A percentile compares a stretch with the other conserved stretches of the same genome.
phyloP scores from a whole-genome alignment of 768 basidiomycete genomes.

The Sporobolomyces roseus region DNA sequence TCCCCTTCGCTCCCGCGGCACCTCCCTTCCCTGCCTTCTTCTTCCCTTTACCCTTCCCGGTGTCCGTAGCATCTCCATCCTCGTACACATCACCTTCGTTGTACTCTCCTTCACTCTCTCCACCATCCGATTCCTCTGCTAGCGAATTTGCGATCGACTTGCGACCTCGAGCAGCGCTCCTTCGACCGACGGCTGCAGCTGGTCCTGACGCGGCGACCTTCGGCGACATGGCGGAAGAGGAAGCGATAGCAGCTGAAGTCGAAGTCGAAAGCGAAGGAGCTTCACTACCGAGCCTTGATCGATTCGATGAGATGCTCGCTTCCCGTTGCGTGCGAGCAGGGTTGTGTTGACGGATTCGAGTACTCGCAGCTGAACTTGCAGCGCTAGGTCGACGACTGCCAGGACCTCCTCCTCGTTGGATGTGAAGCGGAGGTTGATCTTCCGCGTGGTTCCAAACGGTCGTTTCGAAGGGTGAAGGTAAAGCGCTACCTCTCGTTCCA shows the following conservation, averaged over 20 bases:
- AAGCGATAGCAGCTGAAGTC: neutral
- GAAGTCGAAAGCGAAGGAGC: constrained; percentile 4
- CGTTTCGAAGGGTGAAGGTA: constrained; percentile 21
- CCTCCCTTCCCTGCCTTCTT: constrained; percentile 6
- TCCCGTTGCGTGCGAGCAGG: constrained; percentile 19
- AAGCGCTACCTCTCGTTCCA: neutral
- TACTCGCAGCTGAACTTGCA: constrained; percentile 22
- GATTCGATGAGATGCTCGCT: constrained; percentile 15
- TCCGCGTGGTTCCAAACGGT: constrained; percentile 29
- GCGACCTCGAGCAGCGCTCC: constrained; percentile 16
- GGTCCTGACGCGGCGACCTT: neutral
- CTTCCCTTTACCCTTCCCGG: constrained; percentile 15
- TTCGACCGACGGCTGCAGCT: neutral
- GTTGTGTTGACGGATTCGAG: constrained; percentile 17
- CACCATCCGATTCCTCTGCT: neutral
- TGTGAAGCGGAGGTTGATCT: constrained; percentile 22
- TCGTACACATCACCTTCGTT: neutral
- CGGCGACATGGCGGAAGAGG: too few relatives aligned
- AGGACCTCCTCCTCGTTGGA: constrained; percentile 32
- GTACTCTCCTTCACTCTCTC: constrained; percentile 17
- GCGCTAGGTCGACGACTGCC: constrained; percentile 15
- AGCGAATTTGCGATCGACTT: constrained; percentile 13
- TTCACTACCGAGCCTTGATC: constrained; percentile 23
- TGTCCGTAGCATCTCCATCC: constrained; percentile 14
- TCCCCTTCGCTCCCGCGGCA: constrained; percentile 11